Evolutionary conservation across 306 rosid species (phyloP), one percentile per base, ranked within the genome.

Genomic region (Corylus avellana): DNA sequence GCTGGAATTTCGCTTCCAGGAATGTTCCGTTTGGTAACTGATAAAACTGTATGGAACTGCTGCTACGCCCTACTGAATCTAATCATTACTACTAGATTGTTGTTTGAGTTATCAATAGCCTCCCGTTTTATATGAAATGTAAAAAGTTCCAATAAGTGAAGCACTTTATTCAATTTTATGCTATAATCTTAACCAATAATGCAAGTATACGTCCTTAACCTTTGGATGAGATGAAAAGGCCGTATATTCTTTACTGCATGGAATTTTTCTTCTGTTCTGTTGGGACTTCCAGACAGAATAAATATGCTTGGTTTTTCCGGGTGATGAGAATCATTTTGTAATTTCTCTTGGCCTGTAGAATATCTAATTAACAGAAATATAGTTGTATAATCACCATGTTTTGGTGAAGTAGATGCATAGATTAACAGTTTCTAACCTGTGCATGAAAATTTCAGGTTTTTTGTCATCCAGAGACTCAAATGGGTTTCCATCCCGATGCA

Each of bases 401-500:
- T 51, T 44, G 42, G 44, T 51, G 61, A 51, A 61, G 63, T 42
- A 72, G 56, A 62, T 72, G 74, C 74, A 35, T 22, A 58, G 42
- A 32, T 50, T 73, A 12, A 77, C 13, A 32, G 49, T 51, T 57
- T 80, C 75, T 73, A 56, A 32, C 61, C 14, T 73, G 46, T 76
- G 79, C 66, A 51, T 76, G 56, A 75, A 71, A 51, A 76, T 75
- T 67, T 74, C 92, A 93, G 99, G 71, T 86, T 71, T 90, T 95
- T 88, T 77, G 90, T 77, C 87, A 89, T 81, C 99, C 99, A 39
- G 98, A 95, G 86, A 89, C 91, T 85, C 99, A 90, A 81, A 87
- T 95, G 80, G 99, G 97, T 81, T 95, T 93, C 79, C 99, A 95
- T 81, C 99, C 98, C 76, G 99, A 93, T 87, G 92, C 99, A 1